These are phyloP conservation scores for Cladophialophora bantiana DNA, from an alignment of 2,329 filamentous ascomycete genomes.

Conservation along the genomic window DNA sequence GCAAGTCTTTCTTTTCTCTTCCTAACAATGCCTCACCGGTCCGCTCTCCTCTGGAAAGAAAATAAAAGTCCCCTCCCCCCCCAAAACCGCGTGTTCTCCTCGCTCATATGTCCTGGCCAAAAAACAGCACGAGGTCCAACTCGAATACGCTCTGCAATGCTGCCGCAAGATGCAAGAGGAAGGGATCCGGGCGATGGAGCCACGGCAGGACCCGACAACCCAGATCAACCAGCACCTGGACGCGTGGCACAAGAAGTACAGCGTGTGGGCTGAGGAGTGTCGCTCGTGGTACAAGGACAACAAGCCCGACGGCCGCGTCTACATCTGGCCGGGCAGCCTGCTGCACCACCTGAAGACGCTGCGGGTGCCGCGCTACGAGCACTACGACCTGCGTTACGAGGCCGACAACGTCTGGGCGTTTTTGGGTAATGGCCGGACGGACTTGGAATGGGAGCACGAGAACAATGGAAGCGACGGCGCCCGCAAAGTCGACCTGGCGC, in stretches of 20 bases:
- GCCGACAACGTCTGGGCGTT: slow-evolving; percentile 50
- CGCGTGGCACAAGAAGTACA: slow-evolving; percentile 37
- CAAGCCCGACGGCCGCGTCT: slow-evolving; percentile 28
- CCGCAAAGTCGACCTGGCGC: slow-evolving; percentile 26
- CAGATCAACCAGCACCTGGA: slow-evolving; percentile 39
- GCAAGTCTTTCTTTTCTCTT: neutral
- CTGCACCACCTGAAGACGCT: slow-evolving; percentile 42
- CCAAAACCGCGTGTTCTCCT: no score
- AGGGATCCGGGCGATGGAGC: slow-evolving; percentile 43
- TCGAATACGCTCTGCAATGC: slow-evolving; percentile 43
- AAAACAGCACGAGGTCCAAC: slow-evolving; percentile 32
- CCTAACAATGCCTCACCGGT: neutral
- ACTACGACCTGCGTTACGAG: slow-evolving; percentile 47
- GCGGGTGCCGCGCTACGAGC: slow-evolving; percentile 47
- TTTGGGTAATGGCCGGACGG: slow-evolving; percentile 54
- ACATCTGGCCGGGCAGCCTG: slow-evolving; percentile 30
- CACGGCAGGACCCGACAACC: slow-evolving; percentile 26
- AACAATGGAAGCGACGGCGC: neutral
- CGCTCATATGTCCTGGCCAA: slow-evolving; percentile 9
- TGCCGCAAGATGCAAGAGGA: slow-evolving; percentile 44
- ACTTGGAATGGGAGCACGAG: slow-evolving; percentile 41
- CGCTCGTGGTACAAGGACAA: slow-evolving; percentile 42
- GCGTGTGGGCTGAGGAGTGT: slow-evolving; percentile 42
- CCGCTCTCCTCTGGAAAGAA: neutral
- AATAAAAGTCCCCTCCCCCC: no score